Conservation (phyloP, 2,329 filamentous ascomycete genomes). For the Uncinocarpus reesii region DNA sequence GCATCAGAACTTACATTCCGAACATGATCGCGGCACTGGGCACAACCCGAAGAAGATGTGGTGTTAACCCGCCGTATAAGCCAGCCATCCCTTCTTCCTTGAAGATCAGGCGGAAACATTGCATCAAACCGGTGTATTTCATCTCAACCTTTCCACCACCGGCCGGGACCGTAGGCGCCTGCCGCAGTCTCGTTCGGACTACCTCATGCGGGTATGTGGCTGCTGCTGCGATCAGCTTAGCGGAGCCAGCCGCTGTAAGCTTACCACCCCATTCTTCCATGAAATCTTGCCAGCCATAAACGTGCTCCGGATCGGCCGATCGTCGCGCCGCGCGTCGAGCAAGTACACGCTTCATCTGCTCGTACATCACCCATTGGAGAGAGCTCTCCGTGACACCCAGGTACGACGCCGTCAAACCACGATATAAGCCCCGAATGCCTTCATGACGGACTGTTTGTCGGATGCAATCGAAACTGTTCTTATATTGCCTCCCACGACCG, state of each 20-base stretch:
- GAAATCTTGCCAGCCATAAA: slow-evolving; percentile 50
- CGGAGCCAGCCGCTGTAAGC: slow-evolving; percentile 58
- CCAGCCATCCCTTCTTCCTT: slow-evolving; percentile 78
- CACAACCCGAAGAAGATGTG: slow-evolving; percentile 81
- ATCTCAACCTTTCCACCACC: slow-evolving; percentile 47
- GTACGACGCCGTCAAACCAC: slow-evolving; percentile 83
- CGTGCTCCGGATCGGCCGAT: slow-evolving; percentile 48
- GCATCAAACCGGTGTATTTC: slow-evolving; percentile 80
- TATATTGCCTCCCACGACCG: slow-evolving; percentile 58
- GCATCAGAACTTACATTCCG: slow-evolving; percentile 36
- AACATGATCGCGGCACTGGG: slow-evolving; percentile 95
- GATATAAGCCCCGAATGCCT: slow-evolving; percentile 72
- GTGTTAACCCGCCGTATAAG: slow-evolving; percentile 82
- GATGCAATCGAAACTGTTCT: slow-evolving; percentile 80
- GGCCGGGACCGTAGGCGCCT: slow-evolving; percentile 74
- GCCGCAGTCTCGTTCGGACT: slow-evolving; percentile 67
- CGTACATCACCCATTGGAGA: slow-evolving; percentile 87
- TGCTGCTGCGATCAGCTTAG: slow-evolving; percentile 75
- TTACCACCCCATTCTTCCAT: slow-evolving; percentile 57
- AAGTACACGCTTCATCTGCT: slow-evolving; percentile 75
- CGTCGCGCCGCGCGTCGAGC: slow-evolving; percentile 50
- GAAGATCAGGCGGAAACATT: slow-evolving; percentile 81
- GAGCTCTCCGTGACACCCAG: slow-evolving; percentile 83
- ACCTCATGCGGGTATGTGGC: slow-evolving; percentile 90
- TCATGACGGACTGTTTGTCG: slow-evolving; percentile 71